Evolutionary conservation across 2,329 filamentous ascomycete genomes (phyloP), one percentile per base, ranked within the genome.

Genomic region (Venturia aucupariae): DNA sequence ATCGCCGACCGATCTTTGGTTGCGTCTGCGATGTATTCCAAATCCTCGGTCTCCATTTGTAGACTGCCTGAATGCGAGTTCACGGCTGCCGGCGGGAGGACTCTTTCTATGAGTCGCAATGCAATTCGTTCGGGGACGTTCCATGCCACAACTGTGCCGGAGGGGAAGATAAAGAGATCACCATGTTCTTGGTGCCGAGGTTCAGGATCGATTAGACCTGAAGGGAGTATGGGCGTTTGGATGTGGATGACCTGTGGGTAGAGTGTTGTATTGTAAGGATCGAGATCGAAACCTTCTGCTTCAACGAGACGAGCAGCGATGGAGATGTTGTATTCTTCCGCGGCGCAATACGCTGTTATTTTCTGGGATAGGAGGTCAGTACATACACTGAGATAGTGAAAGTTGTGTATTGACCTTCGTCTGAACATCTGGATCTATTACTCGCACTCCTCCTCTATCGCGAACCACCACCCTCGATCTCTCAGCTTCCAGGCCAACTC

Each of bases 121-220:
- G 92, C 87, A 22, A 91, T 84, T 65, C 88, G 85, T 66, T 91
- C 84, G 0, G 90, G 87, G 1, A 97, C 81, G 5, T 90, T 90
- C 94, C 94, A 99, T 30, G 90, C 88, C 6, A 97, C 94, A 8
- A 97, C 84, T 15, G 92, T 96, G 13, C 94, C 94, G 0, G 92
- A 96, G 10, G 93, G 92, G 69, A 99, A 99, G 65, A 99, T 87
- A 72, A 97, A 97, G 61, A 97, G 86, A 76, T 99, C 94, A 79
- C 64, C 77, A 79, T 74, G 61, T 78, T 74, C 67, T 79, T 78
- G 35, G 60, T 68, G 84, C 67, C 80, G 79, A 59, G 80, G 77
- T 68, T 86, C 84, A 15, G 82, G 59, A 64, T 75, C 71, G 65
- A 74, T 73, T 3, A 39, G 32, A 8, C 30, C 42, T 11, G 64